phyloP scores from a whole-genome alignment of 2,329 filamentous ascomycete genomes.

The Cladorrhinum sp. region DNA sequence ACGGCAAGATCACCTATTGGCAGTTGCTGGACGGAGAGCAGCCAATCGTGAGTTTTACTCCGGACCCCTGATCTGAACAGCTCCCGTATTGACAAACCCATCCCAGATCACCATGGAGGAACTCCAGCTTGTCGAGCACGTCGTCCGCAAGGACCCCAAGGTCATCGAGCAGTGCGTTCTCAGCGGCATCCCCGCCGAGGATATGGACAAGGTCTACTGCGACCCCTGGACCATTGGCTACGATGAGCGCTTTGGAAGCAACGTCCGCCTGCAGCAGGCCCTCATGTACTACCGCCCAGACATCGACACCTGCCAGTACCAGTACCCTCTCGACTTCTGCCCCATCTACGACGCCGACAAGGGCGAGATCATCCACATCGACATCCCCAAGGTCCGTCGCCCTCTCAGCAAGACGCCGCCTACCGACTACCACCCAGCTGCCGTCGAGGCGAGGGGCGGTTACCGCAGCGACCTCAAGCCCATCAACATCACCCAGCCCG shows the following conservation, averaged over 20 bases:
- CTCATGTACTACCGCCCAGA: constrained; percentile 93
- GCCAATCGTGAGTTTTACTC: constrained; percentile 59
- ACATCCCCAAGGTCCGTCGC: constrained; percentile 73
- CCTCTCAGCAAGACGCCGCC: constrained; percentile 69
- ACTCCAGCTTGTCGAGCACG: constrained; percentile 72
- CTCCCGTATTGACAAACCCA: constrained; percentile 13
- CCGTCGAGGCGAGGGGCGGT: constrained; percentile 70
- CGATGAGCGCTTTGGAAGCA: constrained; percentile 81
- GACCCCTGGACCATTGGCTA: constrained; percentile 96
- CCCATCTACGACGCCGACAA: constrained; percentile 85
- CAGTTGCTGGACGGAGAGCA: constrained; percentile 72
- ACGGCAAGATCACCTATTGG: constrained; percentile 69
- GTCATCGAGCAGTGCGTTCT: constrained; percentile 89
- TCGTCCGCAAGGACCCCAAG: constrained; percentile 73
- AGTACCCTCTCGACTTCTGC: constrained; percentile 88
- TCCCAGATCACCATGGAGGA: constrained; percentile 90
- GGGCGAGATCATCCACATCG: constrained; percentile 75
- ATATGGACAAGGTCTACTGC: constrained; percentile 96
- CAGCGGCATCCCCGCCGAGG: constrained; percentile 72
- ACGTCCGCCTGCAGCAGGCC: constrained; percentile 80
- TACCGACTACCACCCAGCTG: constrained; percentile 75
- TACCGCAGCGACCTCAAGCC: constrained; percentile 78
- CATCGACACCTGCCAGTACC: constrained; percentile 83
- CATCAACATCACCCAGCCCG: constrained; percentile 68
- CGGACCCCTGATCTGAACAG: background rate